These are phyloP conservation scores for Eutypella sp. DNA, from an alignment of 2,329 filamentous ascomycete species.

Conservation along the genomic window DNA sequence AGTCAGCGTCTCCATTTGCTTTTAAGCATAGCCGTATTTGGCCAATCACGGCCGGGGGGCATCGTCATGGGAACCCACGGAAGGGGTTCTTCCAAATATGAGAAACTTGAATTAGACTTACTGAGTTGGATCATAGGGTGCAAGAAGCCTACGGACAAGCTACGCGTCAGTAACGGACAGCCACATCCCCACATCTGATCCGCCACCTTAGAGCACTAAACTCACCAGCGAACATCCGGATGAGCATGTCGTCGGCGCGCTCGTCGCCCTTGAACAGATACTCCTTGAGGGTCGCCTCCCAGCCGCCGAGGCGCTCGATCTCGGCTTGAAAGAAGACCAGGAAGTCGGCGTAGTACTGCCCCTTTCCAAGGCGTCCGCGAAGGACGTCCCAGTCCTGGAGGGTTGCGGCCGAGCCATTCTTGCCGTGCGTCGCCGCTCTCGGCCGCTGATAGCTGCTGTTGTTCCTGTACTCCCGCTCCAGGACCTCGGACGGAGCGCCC, in stretches of 20 bases:
- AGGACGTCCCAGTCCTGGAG: slow-evolving; percentile 55
- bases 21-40: background rate
- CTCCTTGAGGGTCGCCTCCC: slow-evolving; percentile 56
- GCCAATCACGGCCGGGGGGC: background rate
- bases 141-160: slow-evolving; percentile 48
- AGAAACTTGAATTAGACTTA: too few relatives aligned
- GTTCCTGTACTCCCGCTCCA: slow-evolving; percentile 59
- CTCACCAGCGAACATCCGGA: slow-evolving; percentile 55
- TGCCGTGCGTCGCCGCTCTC: slow-evolving; percentile 39
- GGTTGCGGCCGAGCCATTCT: slow-evolving; percentile 47
- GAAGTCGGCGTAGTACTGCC: slow-evolving; percentile 63
- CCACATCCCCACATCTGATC: too few relatives aligned
- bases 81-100: background rate
- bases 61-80: background rate
- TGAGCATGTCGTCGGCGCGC: slow-evolving; percentile 62
- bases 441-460: slow-evolving; percentile 65
- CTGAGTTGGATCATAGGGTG: slow-evolving; percentile 80
- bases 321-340: slow-evolving; percentile 71
- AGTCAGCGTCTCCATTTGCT: background rate
- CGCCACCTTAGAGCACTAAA: background rate
- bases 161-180: slow-evolving; percentile 2
- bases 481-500: slow-evolving; percentile 53
- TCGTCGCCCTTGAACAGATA: slow-evolving; percentile 65
- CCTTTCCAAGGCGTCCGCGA: slow-evolving; percentile 56
- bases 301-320: slow-evolving; percentile 60